These are phyloP conservation scores for Metarhizium brunneum DNA, from an alignment of 2,329 filamentous ascomycete genomes.

Conservation along the genomic window DNA sequence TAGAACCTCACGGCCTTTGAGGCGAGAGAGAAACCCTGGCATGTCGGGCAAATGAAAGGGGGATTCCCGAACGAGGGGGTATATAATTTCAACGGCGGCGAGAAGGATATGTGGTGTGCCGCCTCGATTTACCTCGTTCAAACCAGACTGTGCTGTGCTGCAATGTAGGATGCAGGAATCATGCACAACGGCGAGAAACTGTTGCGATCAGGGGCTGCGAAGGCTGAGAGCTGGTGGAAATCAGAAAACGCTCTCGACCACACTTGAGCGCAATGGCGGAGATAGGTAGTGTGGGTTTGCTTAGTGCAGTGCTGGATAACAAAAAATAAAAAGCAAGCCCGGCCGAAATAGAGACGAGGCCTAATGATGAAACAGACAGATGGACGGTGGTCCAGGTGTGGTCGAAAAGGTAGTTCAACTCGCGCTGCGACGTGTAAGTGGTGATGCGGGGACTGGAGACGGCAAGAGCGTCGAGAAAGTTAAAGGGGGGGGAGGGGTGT, in stretches of 20 bases:
- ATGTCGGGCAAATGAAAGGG: constrained; percentile 25
- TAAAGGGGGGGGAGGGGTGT: background rate
- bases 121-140: background rate
- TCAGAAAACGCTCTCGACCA: background rate
- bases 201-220: background rate
- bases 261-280: background rate
- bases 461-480: background rate
- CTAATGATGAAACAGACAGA: background rate
- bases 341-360: background rate
- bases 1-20: constrained; percentile 67
- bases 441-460: constrained; percentile 4
- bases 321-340: background rate
- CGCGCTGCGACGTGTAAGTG: constrained; percentile 9
- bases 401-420: constrained; percentile 3
- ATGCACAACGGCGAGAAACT: background rate
- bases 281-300: background rate
- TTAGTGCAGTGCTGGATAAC: background rate
- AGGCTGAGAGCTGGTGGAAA: background rate
- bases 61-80: background rate
- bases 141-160: background rate
- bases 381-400: background rate
- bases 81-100: background rate
- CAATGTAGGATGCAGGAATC: background rate
- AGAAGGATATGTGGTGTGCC: background rate
- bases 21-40: constrained; percentile 50